Evolutionary conservation across 768 basidiomycete genomes (phyloP), one percentile per base, ranked within the genome.

Genomic region (Mycena chlorophos): DNA sequence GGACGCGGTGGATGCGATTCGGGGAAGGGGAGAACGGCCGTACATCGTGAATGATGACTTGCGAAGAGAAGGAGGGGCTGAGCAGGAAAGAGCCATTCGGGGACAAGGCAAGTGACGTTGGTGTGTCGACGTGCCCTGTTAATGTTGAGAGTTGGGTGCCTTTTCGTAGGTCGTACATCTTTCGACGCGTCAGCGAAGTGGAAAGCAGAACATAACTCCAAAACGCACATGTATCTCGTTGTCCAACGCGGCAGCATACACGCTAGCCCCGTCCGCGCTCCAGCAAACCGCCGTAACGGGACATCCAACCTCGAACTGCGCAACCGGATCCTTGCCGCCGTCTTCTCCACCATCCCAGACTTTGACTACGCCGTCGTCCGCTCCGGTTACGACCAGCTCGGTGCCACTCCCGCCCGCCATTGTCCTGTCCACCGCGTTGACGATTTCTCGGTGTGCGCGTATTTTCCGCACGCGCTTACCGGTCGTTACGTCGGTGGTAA

Each of bases 121-220:
- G 93, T 1, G 95, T 98, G 67, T 98, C 97, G 12, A 82, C 84
- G 70, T 98, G 95, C 13, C 93, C 95, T 23, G 78, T 72, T 4
- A 98, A 83, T 13, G 87, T 75, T 65, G 90, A 93, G 2, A 94
- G 82, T 64, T 93, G 80, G 57, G 87, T 83, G 56, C 83, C 76
- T 73, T 94, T 95, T 65, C 96, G 84, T 42, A 98, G 72, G 73
- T 98, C 96, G 68, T 89, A 94, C 17, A 94, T 86, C 91, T 94
- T 12, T 58, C 8, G 34, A 55, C 19, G n/a, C 28, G 27, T 38
- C 19, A 29, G 20, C 16, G 42, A 31, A 53, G 51, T n/a, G 23
- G 48, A 50, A 43, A 57, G 38, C 50, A 57, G 57, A 45, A 34
- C 55, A 25, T 50, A 55, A 49, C 30, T 47, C 31, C 49, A 47